These are phyloP conservation scores for Didymellaceae sp. DNA, from an alignment of 2,329 filamentous ascomycete genomes.

Conservation along the genomic window DNA sequence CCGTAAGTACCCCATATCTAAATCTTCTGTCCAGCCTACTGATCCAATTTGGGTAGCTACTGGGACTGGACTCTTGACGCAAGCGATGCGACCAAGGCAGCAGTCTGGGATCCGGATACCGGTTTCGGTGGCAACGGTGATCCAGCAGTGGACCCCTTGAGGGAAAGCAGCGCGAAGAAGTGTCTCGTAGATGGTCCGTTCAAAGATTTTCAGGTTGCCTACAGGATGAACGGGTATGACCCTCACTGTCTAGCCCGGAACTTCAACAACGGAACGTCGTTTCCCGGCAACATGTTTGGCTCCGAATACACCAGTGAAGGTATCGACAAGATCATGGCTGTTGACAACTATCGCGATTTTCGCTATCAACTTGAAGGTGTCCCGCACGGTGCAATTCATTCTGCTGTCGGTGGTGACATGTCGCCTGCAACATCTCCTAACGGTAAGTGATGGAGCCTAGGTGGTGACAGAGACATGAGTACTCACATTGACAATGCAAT, in stretches of 20 bases:
- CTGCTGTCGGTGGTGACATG: not conserved
- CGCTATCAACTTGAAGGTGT: not conserved
- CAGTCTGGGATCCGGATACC: not conserved
- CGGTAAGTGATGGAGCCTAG: not conserved
- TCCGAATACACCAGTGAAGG: not conserved
- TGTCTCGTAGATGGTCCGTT: not conserved
- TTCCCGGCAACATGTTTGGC: not conserved
- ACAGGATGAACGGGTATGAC: not conserved
- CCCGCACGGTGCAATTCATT: not conserved
- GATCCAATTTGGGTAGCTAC: not conserved
- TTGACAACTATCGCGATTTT: not conserved
- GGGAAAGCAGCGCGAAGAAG: not conserved
- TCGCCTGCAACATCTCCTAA: not conserved
- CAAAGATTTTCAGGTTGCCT: not conserved
- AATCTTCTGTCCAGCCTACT: not conserved
- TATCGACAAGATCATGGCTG: not conserved
- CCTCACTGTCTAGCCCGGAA: not conserved
- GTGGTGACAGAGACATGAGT: not conserved
- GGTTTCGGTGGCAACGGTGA: not conserved
- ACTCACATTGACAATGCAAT: not conserved
- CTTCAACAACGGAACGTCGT: not conserved
- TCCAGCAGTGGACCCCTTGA: not conserved
- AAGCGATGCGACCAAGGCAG: not conserved
- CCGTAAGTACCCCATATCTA: not conserved
- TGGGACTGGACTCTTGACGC: not conserved